A percentile compares a stretch with the other conserved stretches of the same genome.
Conservation (phyloP, 345 rosid genomes). For the Brassica napus region Da-Ae NC_063442.1:42852501-42853000, state of each 20-base stretch:
- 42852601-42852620: slow-evolving; percentile 1
- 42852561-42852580: not conserved
- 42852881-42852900: slow-evolving; percentile 87
- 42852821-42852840: slow-evolving; percentile 61
- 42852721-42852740: slow-evolving; percentile 71
- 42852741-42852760: slow-evolving; percentile 72
- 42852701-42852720: slow-evolving; percentile 55
- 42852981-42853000: slow-evolving; percentile 67
- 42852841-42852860: too few relatives aligned
- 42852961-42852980: slow-evolving; percentile 76
- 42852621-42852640: not conserved
- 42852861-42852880: slow-evolving; percentile 92
- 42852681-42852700: slow-evolving; percentile 34
- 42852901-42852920: too few relatives aligned
- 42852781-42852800: slow-evolving; percentile 66
- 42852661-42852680: slow-evolving; percentile 38
- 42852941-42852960: slow-evolving; percentile 56
- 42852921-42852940: slow-evolving; percentile 69
- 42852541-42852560: not conserved
- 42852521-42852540: not conserved
- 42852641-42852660: slow-evolving; percentile 5
- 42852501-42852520: not conserved
- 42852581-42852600: not conserved
- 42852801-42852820: slow-evolving; percentile 69
- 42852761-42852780: slow-evolving; percentile 59